Base-by-base conservation (phyloP, 2,329 filamentous ascomycete species). In the Metarhizium rileyi region DNA sequence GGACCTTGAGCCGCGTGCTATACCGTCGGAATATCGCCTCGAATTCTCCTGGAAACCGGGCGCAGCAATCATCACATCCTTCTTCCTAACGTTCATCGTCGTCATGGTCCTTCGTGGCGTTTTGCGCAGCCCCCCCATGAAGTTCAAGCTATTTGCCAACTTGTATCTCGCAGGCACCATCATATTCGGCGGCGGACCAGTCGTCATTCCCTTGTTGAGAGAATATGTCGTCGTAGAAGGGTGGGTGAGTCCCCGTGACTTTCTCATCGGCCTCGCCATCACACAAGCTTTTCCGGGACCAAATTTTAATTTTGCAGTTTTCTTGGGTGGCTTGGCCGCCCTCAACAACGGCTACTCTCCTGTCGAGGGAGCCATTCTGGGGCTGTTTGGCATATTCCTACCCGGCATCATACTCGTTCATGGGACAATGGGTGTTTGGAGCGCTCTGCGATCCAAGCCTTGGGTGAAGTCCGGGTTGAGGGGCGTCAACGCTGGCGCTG, bases 101-200 rank as follows among this genome's bases (percentile, higher is more conserved):
- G 60, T 85, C 22, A 75, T 87, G 61, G 69, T 77, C 16, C 56
- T 75, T 0, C 71, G 73, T 33, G 73, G 61, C 63, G 72, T 59
- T 53, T 64, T 66, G 44, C 51, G 63, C 0, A 40, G 59, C 9
- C 65, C 65, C 0, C 70, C 78, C 0, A 64, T 80, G 0, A 63
- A 74, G 0, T 80, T 80, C 55, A 70, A 75, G 44, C 73, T 89
- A 23, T 88, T 89, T 57, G 72, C 82, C 5, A 88, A 86, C 62
- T 77, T 89, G 66, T 87, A 84, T 57, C 78, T 88, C 0, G 85
- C 84, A 0, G 85, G 84, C 0, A 88, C 84, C 1, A 76, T 83
- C 50, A 83, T 81, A 54, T 80, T 83, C 46, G 81, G 81, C 3
- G 80, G 81, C 2, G 81, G 81, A 0, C 81, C 81, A 0, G 80